phyloP scores from a whole-genome alignment of 78 protist genomes.

The Dictyostelium brefeldianum region DNA sequence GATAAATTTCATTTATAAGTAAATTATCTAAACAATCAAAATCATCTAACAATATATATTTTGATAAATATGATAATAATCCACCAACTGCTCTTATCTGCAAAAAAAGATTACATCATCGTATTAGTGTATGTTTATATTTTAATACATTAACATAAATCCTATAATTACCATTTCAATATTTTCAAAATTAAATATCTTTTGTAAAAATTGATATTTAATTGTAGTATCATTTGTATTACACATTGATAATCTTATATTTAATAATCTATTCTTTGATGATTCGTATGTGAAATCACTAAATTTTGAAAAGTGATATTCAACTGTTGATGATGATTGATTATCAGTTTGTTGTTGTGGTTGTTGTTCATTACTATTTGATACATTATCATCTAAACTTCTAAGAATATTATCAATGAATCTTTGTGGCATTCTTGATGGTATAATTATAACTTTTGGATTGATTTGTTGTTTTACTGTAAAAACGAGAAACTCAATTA shows the following conservation, averaged over 20 bases:
- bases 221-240: background rate
- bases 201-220: slow-evolving; percentile 15
- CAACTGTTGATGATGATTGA: background rate
- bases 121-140: background rate
- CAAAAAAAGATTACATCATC: background rate
- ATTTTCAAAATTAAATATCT: slow-evolving; percentile 19
- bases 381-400: background rate
- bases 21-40: slow-evolving; percentile 58
- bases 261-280: slow-evolving; percentile 47
- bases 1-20: slow-evolving; percentile 31
- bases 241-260: slow-evolving; percentile 29
- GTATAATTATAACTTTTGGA: slow-evolving; percentile 49
- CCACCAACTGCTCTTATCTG: slow-evolving; percentile 74
- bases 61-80: slow-evolving; percentile 39
- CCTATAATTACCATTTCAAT: slow-evolving; percentile 71
- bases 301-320: background rate
- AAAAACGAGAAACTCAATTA: background rate
- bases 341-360: background rate
- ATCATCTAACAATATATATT: slow-evolving; percentile 49
- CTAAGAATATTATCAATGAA: slow-evolving; percentile 8
- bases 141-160: background rate
- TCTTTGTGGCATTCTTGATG: slow-evolving; percentile 68
- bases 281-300: slow-evolving; percentile 26
- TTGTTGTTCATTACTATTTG: background rate
- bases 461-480: slow-evolving; percentile 44